Percentiles rank a stretch among this genome's conserved stretches.
These are phyloP conservation scores for Aspergillus campestris DNA, from an alignment of 495 filamentous ascomycete species.

Conservation along the genomic window DNA sequence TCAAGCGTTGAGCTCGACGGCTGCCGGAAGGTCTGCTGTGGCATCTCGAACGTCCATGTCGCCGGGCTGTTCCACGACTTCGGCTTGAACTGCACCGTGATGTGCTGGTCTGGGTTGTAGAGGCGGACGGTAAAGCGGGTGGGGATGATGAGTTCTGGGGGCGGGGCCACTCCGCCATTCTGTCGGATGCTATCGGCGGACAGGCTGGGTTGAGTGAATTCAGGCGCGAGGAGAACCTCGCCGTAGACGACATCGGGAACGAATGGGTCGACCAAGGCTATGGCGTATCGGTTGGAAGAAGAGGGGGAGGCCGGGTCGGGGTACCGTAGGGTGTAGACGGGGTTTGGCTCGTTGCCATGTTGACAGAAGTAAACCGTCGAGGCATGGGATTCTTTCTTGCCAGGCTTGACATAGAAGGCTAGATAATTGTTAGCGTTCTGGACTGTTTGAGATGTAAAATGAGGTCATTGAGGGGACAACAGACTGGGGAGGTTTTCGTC, in stretches of 20 bases:
- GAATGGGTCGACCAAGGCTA: conserved; percentile 75
- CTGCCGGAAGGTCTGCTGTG: conserved; percentile 71
- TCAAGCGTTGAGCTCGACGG: conserved; percentile 73
- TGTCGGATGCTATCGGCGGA: conserved; percentile 71
- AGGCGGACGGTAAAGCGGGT: conserved; percentile 74
- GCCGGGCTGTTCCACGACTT: conserved; percentile 71
- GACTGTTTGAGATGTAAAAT: conserved; percentile 18
- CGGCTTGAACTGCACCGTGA: conserved; percentile 59
- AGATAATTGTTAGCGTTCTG: conserved; percentile 19
- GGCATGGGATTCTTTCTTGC: conserved; percentile 41
- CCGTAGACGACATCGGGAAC: conserved; percentile 75
- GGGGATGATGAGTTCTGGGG: conserved; percentile 69
- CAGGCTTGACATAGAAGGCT: conserved; percentile 58
- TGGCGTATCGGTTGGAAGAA: conserved; percentile 75
- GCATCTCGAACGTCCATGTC: conserved; percentile 88
- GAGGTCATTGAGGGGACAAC: conserved; percentile 12
- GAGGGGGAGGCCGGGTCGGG: conserved; percentile 59
- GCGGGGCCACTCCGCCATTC: conserved; percentile 59
- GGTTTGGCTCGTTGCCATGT: conserved; percentile 67
- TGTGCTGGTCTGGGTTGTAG: conserved; percentile 87
- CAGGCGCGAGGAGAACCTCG: conserved; percentile 75
- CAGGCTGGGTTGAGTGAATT: conserved; percentile 73
- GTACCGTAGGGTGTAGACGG: conserved; percentile 70
- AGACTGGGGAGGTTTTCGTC: conserved; percentile 89
- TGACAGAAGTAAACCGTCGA: conserved; percentile 64